phyloP scores from a whole-genome alignment of 2,329 filamentous ascomycete genomes.

The Fusarium sp. region DNA sequence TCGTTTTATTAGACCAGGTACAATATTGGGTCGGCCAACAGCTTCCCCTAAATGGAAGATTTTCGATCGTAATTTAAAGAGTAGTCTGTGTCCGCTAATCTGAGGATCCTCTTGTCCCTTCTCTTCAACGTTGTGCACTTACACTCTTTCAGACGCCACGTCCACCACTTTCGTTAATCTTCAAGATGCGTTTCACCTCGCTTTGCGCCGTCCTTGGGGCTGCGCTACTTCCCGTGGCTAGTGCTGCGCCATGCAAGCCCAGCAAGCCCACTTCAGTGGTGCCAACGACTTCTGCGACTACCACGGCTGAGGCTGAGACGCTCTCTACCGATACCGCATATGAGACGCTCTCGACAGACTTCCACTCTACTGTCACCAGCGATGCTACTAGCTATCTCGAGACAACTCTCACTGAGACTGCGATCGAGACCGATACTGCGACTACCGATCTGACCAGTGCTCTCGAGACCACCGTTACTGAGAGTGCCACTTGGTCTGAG shows the following conservation, averaged over 20 bases:
- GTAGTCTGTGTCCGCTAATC: no score
- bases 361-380: not conserved
- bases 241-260: not conserved
- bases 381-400: not conserved
- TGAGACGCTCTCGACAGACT: not conserved
- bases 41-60: not conserved
- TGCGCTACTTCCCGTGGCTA: slow-evolving; percentile 4
- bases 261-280: not conserved
- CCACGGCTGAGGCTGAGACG: not conserved
- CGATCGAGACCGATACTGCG: not conserved
- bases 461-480: not conserved
- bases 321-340: not conserved
- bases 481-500: not conserved
- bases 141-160: no score
- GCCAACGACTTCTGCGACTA: not conserved
- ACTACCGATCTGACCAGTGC: not conserved
- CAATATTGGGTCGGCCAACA: not conserved
- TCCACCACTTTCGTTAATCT: no score
- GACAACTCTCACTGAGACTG: not conserved
- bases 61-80: no score
- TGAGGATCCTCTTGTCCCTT: no score
- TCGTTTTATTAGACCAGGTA: not conserved
- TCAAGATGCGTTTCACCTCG: slow-evolving; percentile 32
- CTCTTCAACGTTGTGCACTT: not conserved
- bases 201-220: slow-evolving; percentile 20